Percentiles rank a stretch among this genome's conserved stretches.
Evolutionary conservation across 495 filamentous ascomycete species (phyloP).

Genomic region (Neurospora sp.): DNA sequence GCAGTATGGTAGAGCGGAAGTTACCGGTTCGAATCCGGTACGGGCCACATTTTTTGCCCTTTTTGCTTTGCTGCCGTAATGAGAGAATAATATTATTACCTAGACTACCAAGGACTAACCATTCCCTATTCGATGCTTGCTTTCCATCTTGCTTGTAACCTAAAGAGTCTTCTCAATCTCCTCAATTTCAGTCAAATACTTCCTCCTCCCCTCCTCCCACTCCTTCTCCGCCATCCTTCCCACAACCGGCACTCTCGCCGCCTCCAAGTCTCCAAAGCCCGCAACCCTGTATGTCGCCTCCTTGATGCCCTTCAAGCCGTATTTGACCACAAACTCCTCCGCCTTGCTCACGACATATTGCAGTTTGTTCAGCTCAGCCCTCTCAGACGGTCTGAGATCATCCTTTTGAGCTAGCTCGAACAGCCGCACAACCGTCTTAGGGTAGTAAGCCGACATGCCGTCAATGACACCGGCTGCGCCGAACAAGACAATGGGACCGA

Average conservation of each 20-base stretch:
- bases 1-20: background rate
- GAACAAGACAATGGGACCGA: constrained; percentile 48
- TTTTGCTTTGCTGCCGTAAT: background rate
- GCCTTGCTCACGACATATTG: constrained; percentile 48
- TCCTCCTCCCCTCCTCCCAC: constrained; percentile 18
- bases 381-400: constrained; percentile 8
- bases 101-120: background rate
- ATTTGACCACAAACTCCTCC: constrained; percentile 50
- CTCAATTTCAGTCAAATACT: constrained; percentile 16
- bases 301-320: constrained; percentile 51
- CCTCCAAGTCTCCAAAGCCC: constrained; percentile 45
- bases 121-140: background rate
- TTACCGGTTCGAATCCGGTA: background rate
- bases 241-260: constrained; percentile 43
- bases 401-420: constrained; percentile 36
- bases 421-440: constrained; percentile 46
- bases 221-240: constrained; percentile 41
- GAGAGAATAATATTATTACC: background rate
- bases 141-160: background rate
- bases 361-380: constrained; percentile 34
- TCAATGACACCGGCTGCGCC: constrained; percentile 56
- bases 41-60: background rate
- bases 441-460: constrained; percentile 52
- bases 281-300: constrained; percentile 46
- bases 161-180: constrained; percentile 8